These are phyloP conservation scores for Chenopodium suecicum DNA, from an alignment of 148 eudicot species.

Conservation along the genomic window DNA sequence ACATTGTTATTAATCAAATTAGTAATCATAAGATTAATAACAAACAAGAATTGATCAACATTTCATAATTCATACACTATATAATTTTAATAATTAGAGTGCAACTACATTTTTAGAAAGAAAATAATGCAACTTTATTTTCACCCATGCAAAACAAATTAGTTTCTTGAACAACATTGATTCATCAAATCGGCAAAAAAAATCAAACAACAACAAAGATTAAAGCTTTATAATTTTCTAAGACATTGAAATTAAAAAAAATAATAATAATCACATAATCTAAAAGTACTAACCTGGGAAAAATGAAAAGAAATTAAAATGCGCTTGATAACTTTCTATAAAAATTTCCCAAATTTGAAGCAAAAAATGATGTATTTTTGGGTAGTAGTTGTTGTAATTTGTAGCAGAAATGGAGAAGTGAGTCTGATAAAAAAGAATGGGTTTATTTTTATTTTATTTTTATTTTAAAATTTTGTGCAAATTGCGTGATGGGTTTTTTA, in stretches of 20 bases:
- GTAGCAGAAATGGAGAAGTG: too few relatives aligned
- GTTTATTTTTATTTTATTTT: too few relatives aligned
- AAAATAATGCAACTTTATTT: too few relatives aligned
- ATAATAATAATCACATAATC: not conserved
- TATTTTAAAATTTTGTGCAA: too few relatives aligned
- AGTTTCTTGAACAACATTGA: too few relatives aligned
- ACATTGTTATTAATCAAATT: too few relatives aligned
- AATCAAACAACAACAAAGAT: not conserved
- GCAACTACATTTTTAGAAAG: too few relatives aligned
- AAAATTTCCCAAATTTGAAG: not conserved
- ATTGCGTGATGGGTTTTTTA: slow-evolving; percentile 1
- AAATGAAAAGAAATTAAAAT: not conserved
- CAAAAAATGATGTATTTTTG: not conserved
- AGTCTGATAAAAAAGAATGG: not conserved
- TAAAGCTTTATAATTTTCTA: not conserved
- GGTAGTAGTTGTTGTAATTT: not conserved
- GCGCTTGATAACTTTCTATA: not conserved
- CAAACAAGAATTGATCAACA: too few relatives aligned
- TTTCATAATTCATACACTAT: too few relatives aligned
- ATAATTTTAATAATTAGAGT: too few relatives aligned
- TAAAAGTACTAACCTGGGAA: slow-evolving; percentile 1
- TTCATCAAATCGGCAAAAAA: too few relatives aligned
- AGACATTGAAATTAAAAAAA: not conserved
- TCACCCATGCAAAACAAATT: not conserved
- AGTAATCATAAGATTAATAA: too few relatives aligned